phyloP scores from a whole-genome alignment of 352 stramenopile genomes.

The Phytopythium cucurbitacearum region DNA sequence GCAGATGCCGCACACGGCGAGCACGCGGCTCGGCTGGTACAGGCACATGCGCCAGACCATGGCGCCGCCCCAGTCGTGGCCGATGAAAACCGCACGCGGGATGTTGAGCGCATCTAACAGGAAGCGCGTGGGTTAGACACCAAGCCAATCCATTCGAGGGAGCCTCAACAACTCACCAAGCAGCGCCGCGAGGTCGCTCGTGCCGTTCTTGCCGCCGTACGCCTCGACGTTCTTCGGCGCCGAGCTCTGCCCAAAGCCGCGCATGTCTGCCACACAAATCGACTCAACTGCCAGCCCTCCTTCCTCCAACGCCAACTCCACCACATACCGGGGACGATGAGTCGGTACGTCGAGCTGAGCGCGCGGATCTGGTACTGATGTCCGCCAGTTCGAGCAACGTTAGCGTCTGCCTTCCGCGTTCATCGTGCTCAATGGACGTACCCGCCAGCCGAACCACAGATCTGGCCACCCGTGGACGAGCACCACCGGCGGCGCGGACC shows the following conservation, averaged over 20 bases:
- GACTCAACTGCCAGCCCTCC: not conserved
- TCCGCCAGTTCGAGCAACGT: conserved; percentile 7
- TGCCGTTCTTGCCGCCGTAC: conserved; percentile 64
- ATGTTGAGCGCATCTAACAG: conserved; percentile 56
- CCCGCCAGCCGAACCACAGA: conserved; percentile 68
- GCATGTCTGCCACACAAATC: conserved; percentile 29
- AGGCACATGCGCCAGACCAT: conserved; percentile 70
- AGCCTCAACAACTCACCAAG: conserved; percentile 22
- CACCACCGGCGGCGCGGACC: conserved; percentile 43
- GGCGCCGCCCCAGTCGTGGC: conserved; percentile 68
- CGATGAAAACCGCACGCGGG: conserved; percentile 60
- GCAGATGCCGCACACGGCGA: conserved; percentile 54
- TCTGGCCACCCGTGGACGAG: conserved; percentile 75
- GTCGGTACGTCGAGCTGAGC: conserved; percentile 35
- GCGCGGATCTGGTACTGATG: conserved; percentile 50
- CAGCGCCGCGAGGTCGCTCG: conserved; percentile 40
- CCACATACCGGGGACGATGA: conserved; percentile 44
- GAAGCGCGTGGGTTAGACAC: conserved; percentile 1
- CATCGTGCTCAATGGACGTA: conserved; percentile 9
- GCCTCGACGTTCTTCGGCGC: conserved; percentile 32
- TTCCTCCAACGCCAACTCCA: conserved; percentile 1
- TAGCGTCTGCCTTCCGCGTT: conserved; percentile 1
- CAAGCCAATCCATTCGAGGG: not conserved
- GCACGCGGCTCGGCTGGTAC: conserved; percentile 55
- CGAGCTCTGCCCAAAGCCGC: conserved; percentile 58